Evolutionary conservation across 1,139 yeast genomes (phyloP).

Genomic region (Blastobotrys buckinghamii): DNA sequence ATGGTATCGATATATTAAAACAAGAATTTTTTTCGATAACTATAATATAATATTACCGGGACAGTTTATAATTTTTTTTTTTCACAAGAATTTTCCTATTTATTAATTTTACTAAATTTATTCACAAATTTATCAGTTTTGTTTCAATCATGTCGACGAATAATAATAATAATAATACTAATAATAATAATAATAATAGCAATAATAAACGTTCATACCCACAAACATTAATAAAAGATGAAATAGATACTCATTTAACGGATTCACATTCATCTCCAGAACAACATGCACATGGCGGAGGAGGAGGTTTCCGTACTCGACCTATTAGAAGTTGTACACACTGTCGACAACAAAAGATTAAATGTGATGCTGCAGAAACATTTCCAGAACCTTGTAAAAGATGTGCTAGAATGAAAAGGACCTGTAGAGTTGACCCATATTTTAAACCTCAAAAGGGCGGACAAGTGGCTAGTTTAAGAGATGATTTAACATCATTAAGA

Average conservation of each 20-base stretch:
- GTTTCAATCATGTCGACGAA: too few relatives aligned
- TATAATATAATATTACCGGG: too few relatives aligned
- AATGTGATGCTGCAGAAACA: slow-evolving; percentile 83
- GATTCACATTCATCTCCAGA: neutral
- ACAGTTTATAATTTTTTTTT: too few relatives aligned
- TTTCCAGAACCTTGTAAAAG: slow-evolving; percentile 80
- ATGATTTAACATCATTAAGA: slow-evolving; percentile 77
- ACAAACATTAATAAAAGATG: neutral
- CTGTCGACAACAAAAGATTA: slow-evolving; percentile 91
- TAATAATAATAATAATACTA: too few relatives aligned
- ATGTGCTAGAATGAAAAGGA: slow-evolving; percentile 71
- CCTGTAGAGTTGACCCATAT: slow-evolving; percentile 86
- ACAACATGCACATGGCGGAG: neutral
- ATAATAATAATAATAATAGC: too few relatives aligned
- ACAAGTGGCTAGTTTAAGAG: slow-evolving; percentile 75
- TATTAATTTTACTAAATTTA: too few relatives aligned
- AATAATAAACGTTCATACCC: neutral
- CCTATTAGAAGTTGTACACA: slow-evolving; percentile 85
- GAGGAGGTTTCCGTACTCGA: slow-evolving; percentile 32
- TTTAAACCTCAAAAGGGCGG: slow-evolving; percentile 90
- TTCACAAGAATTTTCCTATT: too few relatives aligned
- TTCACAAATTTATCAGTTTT: too few relatives aligned
- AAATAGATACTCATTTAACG: neutral
- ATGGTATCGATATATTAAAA: too few relatives aligned
- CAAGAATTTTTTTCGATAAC: too few relatives aligned